These are phyloP conservation scores for Stemphylium vesicarium DNA, from an alignment of 2,329 filamentous ascomycete species.

Conservation along the genomic window DNA sequence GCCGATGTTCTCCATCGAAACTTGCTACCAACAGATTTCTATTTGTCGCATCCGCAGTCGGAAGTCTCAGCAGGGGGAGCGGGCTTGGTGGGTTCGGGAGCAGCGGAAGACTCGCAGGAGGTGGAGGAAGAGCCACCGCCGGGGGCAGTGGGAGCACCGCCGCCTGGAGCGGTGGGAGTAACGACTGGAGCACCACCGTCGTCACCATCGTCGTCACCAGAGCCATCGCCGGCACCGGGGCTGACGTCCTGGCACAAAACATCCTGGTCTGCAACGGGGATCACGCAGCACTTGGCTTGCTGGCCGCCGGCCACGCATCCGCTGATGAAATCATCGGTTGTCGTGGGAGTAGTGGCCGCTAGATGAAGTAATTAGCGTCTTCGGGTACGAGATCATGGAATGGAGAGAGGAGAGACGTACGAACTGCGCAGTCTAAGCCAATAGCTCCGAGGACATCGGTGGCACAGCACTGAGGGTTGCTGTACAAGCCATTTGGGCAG, in stretches of 20 bases:
- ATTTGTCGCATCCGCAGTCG: slow-evolving; percentile 1
- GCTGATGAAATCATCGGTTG: slow-evolving; percentile 2
- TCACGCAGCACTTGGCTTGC: slow-evolving; percentile 17
- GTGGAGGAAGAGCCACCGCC: no score
- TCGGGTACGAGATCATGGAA: not conserved
- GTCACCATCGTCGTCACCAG: not conserved
- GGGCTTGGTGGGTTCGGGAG: not conserved
- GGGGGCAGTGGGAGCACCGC: not conserved
- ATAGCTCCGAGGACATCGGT: slow-evolving; percentile 11
- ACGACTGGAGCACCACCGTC: not conserved
- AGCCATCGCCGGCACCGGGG: slow-evolving; percentile 2
- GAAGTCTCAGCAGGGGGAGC: not conserved
- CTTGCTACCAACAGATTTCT: no score
- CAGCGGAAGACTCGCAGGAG: not conserved
- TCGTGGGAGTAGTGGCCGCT: slow-evolving; percentile 8
- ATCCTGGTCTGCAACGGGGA: slow-evolving; percentile 12
- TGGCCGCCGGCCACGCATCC: slow-evolving; percentile 8
- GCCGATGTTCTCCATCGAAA: no score
- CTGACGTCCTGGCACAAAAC: slow-evolving; percentile 15
- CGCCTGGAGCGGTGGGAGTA: not conserved
- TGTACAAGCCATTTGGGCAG: slow-evolving; percentile 9
- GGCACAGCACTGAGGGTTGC: slow-evolving; percentile 17
- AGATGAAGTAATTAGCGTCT: not conserved
- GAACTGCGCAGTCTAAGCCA: slow-evolving; percentile 10
- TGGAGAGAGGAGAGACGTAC: slow-evolving; percentile 5